Evolutionary conservation across 768 basidiomycete genomes (phyloP).

Genomic region (Pleurotus platypus): DNA sequence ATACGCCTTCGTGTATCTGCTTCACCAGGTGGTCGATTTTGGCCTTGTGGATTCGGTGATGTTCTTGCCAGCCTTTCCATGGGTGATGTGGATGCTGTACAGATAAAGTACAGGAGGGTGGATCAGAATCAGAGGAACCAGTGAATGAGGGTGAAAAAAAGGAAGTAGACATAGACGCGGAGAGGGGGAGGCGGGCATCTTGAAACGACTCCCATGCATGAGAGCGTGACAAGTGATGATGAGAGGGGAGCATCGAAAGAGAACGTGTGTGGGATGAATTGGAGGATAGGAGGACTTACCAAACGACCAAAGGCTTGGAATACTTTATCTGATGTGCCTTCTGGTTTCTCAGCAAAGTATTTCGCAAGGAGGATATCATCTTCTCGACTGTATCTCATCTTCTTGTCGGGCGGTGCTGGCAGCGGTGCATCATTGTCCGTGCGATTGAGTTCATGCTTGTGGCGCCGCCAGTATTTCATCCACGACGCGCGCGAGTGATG

Average conservation of each 20-base stretch:
- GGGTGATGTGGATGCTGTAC: conserved; percentile 81
- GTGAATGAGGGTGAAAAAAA: background rate
- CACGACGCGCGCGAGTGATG: conserved; percentile 90
- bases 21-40: conserved; percentile 81
- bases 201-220: too few relatives aligned
- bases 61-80: conserved; percentile 95
- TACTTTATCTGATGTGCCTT: conserved; percentile 80
- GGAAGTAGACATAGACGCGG: too few relatives aligned
- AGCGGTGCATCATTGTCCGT: conserved; percentile 65
- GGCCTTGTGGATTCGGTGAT: conserved; percentile 82
- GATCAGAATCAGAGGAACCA: conserved; percentile 1
- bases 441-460: conserved; percentile 78
- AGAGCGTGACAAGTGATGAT: too few relatives aligned
- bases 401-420: conserved; percentile 79
- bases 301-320: conserved; percentile 76
- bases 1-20: conserved; percentile 55
- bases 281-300: conserved; percentile 35
- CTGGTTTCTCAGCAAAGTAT: conserved; percentile 67
- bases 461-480: conserved; percentile 92
- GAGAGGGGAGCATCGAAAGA: background rate
- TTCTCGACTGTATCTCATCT: conserved; percentile 77
- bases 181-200: too few relatives aligned
- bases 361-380: conserved; percentile 80
- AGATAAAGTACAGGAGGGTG: background rate
- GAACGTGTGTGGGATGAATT: background rate